Conservation (phyloP, 2,329 filamentous ascomycete genomes). For the Cryphonectria japonica region DNA sequence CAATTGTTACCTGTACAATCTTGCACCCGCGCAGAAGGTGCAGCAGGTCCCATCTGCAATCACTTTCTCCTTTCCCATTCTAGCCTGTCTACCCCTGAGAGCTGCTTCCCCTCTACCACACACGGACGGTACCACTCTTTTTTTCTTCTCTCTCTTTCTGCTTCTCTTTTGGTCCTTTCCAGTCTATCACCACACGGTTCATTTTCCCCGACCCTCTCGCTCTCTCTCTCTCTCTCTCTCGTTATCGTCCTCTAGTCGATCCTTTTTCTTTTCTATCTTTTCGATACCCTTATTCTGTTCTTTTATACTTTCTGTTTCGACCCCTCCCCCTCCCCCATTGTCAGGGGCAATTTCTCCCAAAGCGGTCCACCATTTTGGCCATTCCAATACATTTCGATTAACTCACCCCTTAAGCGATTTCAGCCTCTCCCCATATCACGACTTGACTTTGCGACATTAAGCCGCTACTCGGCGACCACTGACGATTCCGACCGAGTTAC, state of each 20-base stretch:
- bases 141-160: conserved; percentile 6
- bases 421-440: conserved; percentile 19
- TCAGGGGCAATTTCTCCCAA: neutral
- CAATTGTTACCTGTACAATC: conserved; percentile 20
- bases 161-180: conserved; percentile 10
- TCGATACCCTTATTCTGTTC: conserved; percentile 13
- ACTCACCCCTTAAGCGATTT: conserved; percentile 3
- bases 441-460: conserved; percentile 14
- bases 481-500: neutral
- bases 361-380: neutral
- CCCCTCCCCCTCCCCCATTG: too few relatives aligned
- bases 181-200: neutral
- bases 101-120: conserved; percentile 21
- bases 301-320: neutral
- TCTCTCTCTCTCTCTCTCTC: conserved; percentile 5
- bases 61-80: conserved; percentile 17
- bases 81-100: conserved; percentile 27
- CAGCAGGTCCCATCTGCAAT: conserved; percentile 7
- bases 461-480: conserved; percentile 3
- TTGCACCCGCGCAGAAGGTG: conserved; percentile 14
- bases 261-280: neutral
- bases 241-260: conserved; percentile 13
- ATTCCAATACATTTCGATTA: conserved; percentile 2
- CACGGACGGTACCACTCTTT: neutral
- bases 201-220: conserved; percentile 1